Evolutionary conservation across 2,329 filamentous ascomycete genomes (phyloP), one percentile per base, ranked within the genome.

Genomic region (Hypoxylon sp.): DNA sequence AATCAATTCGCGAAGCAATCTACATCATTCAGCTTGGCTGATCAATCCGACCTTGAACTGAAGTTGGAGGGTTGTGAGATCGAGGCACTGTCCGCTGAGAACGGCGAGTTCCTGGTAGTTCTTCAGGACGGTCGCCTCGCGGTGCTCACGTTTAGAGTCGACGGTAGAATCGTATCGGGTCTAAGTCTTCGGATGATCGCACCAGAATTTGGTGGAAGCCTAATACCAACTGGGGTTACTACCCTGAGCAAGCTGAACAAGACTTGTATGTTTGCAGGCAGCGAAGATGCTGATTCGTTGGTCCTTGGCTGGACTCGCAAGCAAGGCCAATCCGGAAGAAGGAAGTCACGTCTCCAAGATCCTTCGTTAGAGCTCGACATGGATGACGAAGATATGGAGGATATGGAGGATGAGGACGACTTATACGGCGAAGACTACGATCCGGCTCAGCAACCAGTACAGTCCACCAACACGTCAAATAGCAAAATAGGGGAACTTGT

Each of bases 131-230:
- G 96, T 0, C 85, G 86, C 18, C 82, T 97, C 49, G 88, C 88
- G 8, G 85, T 96, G 20, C 79, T 98, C 11, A 90, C 87, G 14
- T 97, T 99, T 80, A 89, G 89, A 57, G 87, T 97, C 65, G 94
- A 97, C 75, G 96, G 96, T 14, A 88, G 96, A 57, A 96, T 92
- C 2, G 93, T 99, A 1, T 97, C 94, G 24, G 93, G 93, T 1
- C 83, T 99, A 65, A 88, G 85, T n/a, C 80, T 99, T 55, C 88
- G 87, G 67, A 79, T 87, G 38, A 82, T 97, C 4, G 75, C 86
- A 3, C 73, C 80, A 38, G 87, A 92, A 56, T 83, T 85, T 22
- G 91, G 91, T 8, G 90, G 91, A 6, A 76, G 79, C 28, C 66
- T 92, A 8, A 75, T 96, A 61, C 84, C 85, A 50, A 84, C 85